Evolutionary conservation across 768 basidiomycete species (phyloP).

Genomic region (Flagelloscypha sp.): DNA sequence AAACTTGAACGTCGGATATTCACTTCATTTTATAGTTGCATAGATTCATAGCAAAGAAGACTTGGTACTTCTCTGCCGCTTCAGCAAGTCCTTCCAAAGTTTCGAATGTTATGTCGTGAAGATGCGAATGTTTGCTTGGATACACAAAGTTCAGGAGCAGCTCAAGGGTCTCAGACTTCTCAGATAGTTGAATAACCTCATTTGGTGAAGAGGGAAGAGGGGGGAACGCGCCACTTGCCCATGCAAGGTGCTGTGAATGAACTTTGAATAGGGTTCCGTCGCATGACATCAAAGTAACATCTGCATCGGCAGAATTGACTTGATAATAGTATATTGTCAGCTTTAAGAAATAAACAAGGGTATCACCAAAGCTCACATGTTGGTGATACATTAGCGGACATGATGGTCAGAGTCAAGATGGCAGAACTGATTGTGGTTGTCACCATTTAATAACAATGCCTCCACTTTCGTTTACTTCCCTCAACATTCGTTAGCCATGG

Average conservation of each 20-base stretch:
- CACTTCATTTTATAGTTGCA: slow-evolving; percentile 20
- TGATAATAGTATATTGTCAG: too few relatives aligned
- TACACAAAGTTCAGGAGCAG: slow-evolving; percentile 21
- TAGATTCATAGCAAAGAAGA: slow-evolving; percentile 19
- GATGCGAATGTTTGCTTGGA: slow-evolving; percentile 15
- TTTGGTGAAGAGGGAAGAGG: too few relatives aligned
- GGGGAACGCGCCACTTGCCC: too few relatives aligned
- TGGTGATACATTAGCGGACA: too few relatives aligned
- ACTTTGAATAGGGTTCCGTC: slow-evolving; percentile 10
- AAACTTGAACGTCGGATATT: slow-evolving; percentile 4
- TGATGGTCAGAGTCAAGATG: too few relatives aligned
- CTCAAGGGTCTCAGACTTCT: slow-evolving; percentile 16
- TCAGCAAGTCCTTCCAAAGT: slow-evolving; percentile 16
- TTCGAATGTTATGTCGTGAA: slow-evolving; percentile 12
- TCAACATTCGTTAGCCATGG: too few relatives aligned
- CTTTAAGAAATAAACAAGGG: too few relatives aligned
- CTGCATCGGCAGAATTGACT: slow-evolving; percentile 10
- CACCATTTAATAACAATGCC: too few relatives aligned
- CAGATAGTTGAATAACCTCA: too few relatives aligned
- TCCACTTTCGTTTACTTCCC: too few relatives aligned
- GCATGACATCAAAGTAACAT: slow-evolving; percentile 9
- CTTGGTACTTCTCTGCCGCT: slow-evolving; percentile 25
- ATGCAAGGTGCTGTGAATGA: slow-evolving; percentile 11
- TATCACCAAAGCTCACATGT: too few relatives aligned
- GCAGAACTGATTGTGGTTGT: too few relatives aligned